Percentiles rank a stretch among this genome's conserved stretches.
These are phyloP conservation scores for Boletus tylopilopsis DNA, from an alignment of 768 basidiomycete species.

Conservation along the genomic window DNA sequence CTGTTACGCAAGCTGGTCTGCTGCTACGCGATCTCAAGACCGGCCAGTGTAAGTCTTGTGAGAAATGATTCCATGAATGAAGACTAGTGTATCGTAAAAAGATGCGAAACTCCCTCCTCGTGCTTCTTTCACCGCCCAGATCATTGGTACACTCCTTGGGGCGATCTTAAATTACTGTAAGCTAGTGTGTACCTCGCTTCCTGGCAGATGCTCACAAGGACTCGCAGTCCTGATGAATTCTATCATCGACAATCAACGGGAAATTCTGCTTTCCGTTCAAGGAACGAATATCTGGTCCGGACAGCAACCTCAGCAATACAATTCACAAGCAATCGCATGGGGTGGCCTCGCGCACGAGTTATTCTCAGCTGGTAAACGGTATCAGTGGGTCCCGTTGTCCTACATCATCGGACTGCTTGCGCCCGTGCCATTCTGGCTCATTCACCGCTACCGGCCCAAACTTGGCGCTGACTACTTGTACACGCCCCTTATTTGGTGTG, in stretches of 20 bases:
- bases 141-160: slow-evolving; percentile 52
- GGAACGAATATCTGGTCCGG: slow-evolving; percentile 43
- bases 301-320: slow-evolving; percentile 28
- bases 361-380: slow-evolving; percentile 29
- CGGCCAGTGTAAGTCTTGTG: slow-evolving; percentile 17
- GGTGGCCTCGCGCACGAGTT: slow-evolving; percentile 36
- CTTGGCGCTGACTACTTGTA: slow-evolving; percentile 26
- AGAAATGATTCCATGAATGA: slow-evolving; percentile 25
- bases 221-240: slow-evolving; percentile 56
- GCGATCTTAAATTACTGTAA: slow-evolving; percentile 44
- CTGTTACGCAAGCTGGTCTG: slow-evolving; percentile 44
- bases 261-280: slow-evolving; percentile 49
- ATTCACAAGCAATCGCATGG: slow-evolving; percentile 36
- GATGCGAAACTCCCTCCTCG: slow-evolving; percentile 59
- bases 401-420: slow-evolving; percentile 31
- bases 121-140: slow-evolving; percentile 58
- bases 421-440: slow-evolving; percentile 41
- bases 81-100: slow-evolving; percentile 27
- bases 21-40: slow-evolving; percentile 59
- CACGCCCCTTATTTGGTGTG: slow-evolving; percentile 28
- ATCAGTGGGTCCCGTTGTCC: slow-evolving; percentile 40
- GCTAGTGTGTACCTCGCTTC: background rate
- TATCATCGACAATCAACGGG: slow-evolving; percentile 48
- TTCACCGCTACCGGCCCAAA: slow-evolving; percentile 35
- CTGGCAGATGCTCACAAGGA: background rate